Evolutionary conservation across 2,329 filamentous ascomycete species (phyloP).

Genomic region (Cladosporium colombiae): DNA sequence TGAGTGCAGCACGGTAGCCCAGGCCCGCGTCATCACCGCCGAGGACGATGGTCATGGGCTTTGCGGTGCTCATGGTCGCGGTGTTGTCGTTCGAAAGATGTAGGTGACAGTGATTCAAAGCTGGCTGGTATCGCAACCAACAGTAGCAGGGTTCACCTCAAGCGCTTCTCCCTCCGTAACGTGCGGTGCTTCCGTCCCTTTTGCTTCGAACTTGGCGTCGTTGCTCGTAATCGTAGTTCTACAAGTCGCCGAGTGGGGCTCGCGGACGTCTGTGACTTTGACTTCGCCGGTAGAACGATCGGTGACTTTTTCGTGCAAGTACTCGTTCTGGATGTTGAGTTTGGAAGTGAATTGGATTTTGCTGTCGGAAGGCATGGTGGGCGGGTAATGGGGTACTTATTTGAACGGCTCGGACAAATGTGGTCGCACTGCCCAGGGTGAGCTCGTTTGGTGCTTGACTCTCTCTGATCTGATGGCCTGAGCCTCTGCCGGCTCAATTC

Average conservation of each 20-base stretch:
- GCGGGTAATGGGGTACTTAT: background rate
- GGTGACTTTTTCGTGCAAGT: conserved; percentile 41
- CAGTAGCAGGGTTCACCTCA: conserved; percentile 25
- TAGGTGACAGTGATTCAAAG: conserved; percentile 25
- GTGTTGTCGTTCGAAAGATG: background rate
- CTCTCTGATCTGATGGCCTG: background rate
- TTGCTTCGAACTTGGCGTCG: conserved; percentile 39
- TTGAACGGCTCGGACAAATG: conserved; percentile 11
- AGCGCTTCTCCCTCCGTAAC: conserved; percentile 23
- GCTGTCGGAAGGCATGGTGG: conserved; percentile 8
- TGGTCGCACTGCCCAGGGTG: background rate
- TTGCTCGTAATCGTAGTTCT: conserved; percentile 40
- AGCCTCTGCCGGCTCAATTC: background rate
- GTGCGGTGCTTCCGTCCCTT: conserved; percentile 31
- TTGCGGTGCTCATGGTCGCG: conserved; percentile 27
- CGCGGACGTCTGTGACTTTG: conserved; percentile 39
- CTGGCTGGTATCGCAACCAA: conserved; percentile 37
- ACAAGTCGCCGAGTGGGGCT: conserved; percentile 37
- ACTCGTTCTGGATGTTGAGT: conserved; percentile 42
- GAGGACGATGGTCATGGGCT: conserved; percentile 56
- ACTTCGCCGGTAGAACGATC: conserved; percentile 40
- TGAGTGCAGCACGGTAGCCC: conserved; percentile 76
- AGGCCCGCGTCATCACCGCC: conserved; percentile 73
- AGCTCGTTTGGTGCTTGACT: background rate
- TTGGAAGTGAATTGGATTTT: conserved; percentile 42